Evolutionary conservation across 306 rosid species (phyloP), one percentile per base, ranked within the genome.

Genomic region (Clitoria ternatea): DNA sequence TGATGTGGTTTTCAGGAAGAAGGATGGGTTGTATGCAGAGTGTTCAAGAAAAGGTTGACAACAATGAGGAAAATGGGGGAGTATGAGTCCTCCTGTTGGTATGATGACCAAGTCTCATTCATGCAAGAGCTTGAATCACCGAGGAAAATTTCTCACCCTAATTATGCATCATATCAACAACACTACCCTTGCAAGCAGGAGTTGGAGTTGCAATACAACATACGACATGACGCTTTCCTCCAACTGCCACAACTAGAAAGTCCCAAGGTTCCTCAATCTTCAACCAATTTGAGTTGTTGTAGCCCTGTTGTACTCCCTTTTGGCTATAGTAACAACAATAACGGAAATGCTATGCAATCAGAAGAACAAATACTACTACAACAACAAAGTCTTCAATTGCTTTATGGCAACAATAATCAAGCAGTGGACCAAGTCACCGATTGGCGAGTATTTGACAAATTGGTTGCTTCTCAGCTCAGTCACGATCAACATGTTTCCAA

Each of bases 1-100:
- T 14, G 35, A 9, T 32, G 45, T 4, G 4, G 15, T 12, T 61
- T 32, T 7, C 82, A 84, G 85, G 88, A 89, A 81, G 96, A 89
- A 86, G 96, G 94, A n/a, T 92, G 98, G 96, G 96, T 75, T 69
- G 98, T 86, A 7, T 89, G 98, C 33, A 85, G 87, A 82, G 96
- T 84, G 61, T 89, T 89, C 85, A 92, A 82, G 86, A 92, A 89
- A 77, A 15, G 88, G 56, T 52, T 86, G 82, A 18, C 89, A 13
- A 79, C 86, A 27, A 47, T 77, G 69, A 48, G 86, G 39, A 92
- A 81, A 64, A 4, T 87, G 69, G 89, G 83, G 0, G 93, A 90
- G 7, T 87, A 81, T 18, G 96, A 82, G 1, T 87, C 97, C 39
- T 81, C 90, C 12, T 74, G 84, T 80, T 87, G 97, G 90, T 86